Evolutionary conservation across 225 moss, liverwort and hornwort genomes (phyloP).

Genomic region (Antitrichia curtipendula): DNA sequence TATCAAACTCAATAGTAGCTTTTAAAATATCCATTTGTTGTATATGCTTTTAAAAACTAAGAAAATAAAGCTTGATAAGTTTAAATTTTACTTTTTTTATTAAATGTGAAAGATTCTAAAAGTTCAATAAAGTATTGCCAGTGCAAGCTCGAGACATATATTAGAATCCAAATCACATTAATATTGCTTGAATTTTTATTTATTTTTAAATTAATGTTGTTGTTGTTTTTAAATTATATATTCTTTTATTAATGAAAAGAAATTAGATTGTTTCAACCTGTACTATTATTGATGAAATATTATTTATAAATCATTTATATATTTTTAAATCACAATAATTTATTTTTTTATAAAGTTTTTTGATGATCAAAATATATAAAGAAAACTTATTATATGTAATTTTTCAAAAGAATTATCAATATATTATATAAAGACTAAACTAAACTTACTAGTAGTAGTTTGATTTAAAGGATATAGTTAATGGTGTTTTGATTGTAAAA

Average conservation of each 20-base stretch:
- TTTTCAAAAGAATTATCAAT: too few species aligned
- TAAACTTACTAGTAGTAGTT: too few species aligned
- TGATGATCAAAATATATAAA: too few species aligned
- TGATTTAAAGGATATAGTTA: too few species aligned
- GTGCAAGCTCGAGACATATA: rapidly evolving
- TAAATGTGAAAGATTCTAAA: rapidly evolving
- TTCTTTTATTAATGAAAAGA: neutral
- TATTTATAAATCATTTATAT: too few species aligned
- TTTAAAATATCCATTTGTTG: neutral
- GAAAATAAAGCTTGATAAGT: rapidly evolving
- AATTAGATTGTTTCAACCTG: neutral
- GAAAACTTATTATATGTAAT: too few species aligned
- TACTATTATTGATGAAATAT: neutral
- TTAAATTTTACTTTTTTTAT: too few species aligned
- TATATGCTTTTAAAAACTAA: rapidly evolving
- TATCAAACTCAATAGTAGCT: neutral
- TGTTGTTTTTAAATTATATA: rapidly evolving
- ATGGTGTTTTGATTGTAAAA: neutral
- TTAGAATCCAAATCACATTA: neutral
- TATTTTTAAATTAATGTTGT: rapidly evolving
- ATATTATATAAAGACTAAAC: too few species aligned
- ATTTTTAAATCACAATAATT: too few species aligned
- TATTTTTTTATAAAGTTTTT: too few species aligned
- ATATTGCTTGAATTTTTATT: neutral
- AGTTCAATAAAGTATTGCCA: neutral